A percentile compares a stretch with the other conserved stretches of the same genome.
These are phyloP conservation scores for Suillus bovinus DNA, from an alignment of 768 basidiomycete species.

Conservation along the genomic window DNA sequence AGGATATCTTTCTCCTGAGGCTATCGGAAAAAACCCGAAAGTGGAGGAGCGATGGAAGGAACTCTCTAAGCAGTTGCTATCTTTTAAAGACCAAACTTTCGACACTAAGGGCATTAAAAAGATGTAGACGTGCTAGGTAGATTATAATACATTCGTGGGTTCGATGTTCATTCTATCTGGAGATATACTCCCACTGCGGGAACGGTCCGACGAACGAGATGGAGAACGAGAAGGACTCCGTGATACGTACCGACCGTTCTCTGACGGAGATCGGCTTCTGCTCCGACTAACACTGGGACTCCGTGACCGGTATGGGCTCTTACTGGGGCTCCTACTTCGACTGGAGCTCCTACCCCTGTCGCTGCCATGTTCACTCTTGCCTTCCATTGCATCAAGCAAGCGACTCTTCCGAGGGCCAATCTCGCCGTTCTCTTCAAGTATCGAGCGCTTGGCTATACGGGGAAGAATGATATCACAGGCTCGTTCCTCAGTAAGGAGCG, in stretches of 20 bases:
- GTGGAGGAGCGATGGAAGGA: constrained; percentile 71
- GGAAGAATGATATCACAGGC: constrained; percentile 97
- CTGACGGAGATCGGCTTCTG: constrained; percentile 39
- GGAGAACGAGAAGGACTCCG: constrained; percentile 59
- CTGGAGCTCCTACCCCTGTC: constrained; percentile 40
- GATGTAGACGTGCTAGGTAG: constrained; percentile 20
- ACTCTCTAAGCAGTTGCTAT: constrained; percentile 60
- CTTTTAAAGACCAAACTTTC: constrained; percentile 43
- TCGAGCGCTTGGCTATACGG: constrained; percentile 78
- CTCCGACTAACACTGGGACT: constrained; percentile 21
- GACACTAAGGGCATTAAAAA: constrained; percentile 26
- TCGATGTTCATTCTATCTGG: constrained; percentile 53
- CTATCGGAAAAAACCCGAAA: constrained; percentile 58
- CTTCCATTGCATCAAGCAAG: constrained; percentile 87
- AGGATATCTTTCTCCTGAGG: constrained; percentile 68
- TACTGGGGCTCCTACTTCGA: constrained; percentile 28
- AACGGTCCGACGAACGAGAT: constrained; percentile 45
- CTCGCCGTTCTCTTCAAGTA: constrained; percentile 91
- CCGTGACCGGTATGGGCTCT: constrained; percentile 25
- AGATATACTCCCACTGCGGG: constrained; percentile 61
- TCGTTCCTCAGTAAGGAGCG: constrained; percentile 82
- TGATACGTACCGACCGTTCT: constrained; percentile 61
- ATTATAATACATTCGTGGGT: constrained; percentile 19
- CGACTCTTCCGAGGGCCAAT: constrained; percentile 83
- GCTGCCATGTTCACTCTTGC: constrained; percentile 55